Evolutionary conservation across 2,329 filamentous ascomycete genomes (phyloP), one percentile per base, ranked within the genome.

Genomic region (Trichoderma breve): DNA sequence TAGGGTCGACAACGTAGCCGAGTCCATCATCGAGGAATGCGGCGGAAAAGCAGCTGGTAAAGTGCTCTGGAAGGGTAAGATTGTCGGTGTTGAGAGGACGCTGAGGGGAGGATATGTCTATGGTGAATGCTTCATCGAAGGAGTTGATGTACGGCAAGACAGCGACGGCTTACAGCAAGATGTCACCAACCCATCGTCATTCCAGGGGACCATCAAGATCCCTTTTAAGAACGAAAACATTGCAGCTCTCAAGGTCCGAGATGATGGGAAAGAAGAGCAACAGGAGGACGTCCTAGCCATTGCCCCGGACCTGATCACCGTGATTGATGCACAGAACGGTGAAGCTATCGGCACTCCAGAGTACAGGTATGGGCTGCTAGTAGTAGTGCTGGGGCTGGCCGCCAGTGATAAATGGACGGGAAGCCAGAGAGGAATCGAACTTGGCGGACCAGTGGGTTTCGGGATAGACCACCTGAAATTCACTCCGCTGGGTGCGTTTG

Each of bases 141-240:
- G 84, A 3, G 80, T 81, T 24, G 84, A 86, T 26, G 74, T 83
- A 70, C 75, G 79, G 68, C 80, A 82, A 5, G 78, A 79, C 30
- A 74, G 76, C 6, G 66, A 70, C 3, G 69, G 72, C 12, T 30
- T 66, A 6, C 58, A 68, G 14, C 43, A 71, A 62, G 51, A 65
- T 12, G 21, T 28, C 2, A 3, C 39, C 3, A 18, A 63, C 1
- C n/a, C 74, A 3, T n/a, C 74, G 2, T 70, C 73, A 7, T 81
- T 86, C 77, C 72, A 77, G 57, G 88, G 88, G 0, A 74, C 80
- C 34, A 80, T 92, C 77, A 90, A 88, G 77, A 90, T 93, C 63
- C 90, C 90, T 0, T 92, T 92, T 83, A 92, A 92, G 81, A 93
- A 93, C 78, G 90, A 93, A 77, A 93, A 92, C 76, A 90, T 93